Evolutionary conservation across 2,329 filamentous ascomycete genomes (phyloP).

Genomic region (Cadophora luteo-olivacea): DNA sequence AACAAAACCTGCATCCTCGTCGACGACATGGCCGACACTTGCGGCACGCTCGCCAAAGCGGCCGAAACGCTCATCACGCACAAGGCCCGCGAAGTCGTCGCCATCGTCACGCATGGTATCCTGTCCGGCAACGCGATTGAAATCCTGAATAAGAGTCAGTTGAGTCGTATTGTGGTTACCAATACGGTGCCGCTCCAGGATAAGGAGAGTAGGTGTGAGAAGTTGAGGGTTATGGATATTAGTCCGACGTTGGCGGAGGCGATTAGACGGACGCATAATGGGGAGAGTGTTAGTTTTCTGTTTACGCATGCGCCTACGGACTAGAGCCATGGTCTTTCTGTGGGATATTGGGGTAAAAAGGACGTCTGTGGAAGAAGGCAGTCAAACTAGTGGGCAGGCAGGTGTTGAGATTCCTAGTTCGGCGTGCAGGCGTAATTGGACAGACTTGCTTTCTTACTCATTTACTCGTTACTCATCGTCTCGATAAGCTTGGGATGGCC

Average conservation of each 20-base stretch:
- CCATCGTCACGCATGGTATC: constrained; percentile 95
- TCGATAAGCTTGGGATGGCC: too few species aligned
- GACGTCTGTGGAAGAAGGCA: background rate
- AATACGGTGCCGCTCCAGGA: constrained; percentile 86
- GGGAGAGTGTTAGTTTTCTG: constrained; percentile 69
- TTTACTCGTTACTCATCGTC: background rate
- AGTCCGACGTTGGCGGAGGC: constrained; percentile 81
- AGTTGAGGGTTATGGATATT: constrained; percentile 91
- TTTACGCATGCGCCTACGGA: constrained; percentile 70
- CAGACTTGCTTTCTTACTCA: too few species aligned
- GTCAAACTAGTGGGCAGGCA: too few species aligned
- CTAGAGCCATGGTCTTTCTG: constrained; percentile 30
- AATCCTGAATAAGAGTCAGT: constrained; percentile 69
- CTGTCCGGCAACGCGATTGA: constrained; percentile 88
- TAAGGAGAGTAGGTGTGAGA: constrained; percentile 78
- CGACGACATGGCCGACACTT: constrained; percentile 98
- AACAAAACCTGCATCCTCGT: constrained; percentile 91
- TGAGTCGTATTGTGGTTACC: constrained; percentile 84
- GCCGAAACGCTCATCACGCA: constrained; percentile 88
- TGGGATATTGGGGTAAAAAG: background rate
- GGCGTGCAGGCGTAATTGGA: constrained; percentile 33
- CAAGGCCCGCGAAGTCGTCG: constrained; percentile 86
- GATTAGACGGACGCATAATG: constrained; percentile 73
- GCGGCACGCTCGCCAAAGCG: constrained; percentile 86
- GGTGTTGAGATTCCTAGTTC: background rate